A percentile compares a stretch with the other conserved stretches of the same genome.
phyloP scores from a whole-genome alignment of 139 green algal genomes.

The Eudorina sp. region DNA sequence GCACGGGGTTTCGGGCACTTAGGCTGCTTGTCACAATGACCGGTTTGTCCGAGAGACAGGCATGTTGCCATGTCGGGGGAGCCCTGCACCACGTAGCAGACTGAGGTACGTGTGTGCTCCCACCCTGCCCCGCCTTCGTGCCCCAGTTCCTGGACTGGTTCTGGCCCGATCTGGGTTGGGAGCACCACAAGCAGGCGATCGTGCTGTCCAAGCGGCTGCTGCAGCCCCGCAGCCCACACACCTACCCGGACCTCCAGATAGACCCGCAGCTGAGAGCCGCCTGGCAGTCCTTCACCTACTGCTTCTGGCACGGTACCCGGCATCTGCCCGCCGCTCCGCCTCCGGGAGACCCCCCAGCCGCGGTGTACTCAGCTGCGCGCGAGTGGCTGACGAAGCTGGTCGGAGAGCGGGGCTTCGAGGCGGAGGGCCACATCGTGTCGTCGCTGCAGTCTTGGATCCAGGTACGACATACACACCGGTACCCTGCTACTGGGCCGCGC shows the following conservation, averaged over 20 bases:
- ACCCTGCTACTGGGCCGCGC: too few species aligned
- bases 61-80: too few species aligned
- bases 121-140: too few species aligned
- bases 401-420: constrained; percentile 31
- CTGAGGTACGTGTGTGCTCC: too few species aligned
- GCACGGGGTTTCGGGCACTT: too few species aligned
- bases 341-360: neutral
- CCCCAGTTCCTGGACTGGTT: constrained; percentile 46
- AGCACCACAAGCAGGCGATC: constrained; percentile 48
- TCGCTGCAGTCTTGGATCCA: constrained; percentile 32
- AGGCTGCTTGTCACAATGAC: too few species aligned
- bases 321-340: constrained; percentile 13
- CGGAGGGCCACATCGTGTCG: constrained; percentile 29
- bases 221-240: constrained; percentile 20
- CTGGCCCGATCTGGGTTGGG: constrained; percentile 39
- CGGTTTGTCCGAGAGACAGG: too few species aligned
- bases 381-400: constrained; percentile 38
- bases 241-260: constrained; percentile 1
- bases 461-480: too few species aligned
- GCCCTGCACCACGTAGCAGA: too few species aligned
- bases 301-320: constrained; percentile 37
- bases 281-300: constrained; percentile 44
- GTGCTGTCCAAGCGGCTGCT: constrained; percentile 45
- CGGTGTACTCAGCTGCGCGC: constrained; percentile 10
- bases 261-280: constrained; percentile 30